Percentiles rank a stretch among this genome's conserved stretches.
Conservation (phyloP, 176 grass and related monocot genomes). For the Ananas comosus region DNA sequence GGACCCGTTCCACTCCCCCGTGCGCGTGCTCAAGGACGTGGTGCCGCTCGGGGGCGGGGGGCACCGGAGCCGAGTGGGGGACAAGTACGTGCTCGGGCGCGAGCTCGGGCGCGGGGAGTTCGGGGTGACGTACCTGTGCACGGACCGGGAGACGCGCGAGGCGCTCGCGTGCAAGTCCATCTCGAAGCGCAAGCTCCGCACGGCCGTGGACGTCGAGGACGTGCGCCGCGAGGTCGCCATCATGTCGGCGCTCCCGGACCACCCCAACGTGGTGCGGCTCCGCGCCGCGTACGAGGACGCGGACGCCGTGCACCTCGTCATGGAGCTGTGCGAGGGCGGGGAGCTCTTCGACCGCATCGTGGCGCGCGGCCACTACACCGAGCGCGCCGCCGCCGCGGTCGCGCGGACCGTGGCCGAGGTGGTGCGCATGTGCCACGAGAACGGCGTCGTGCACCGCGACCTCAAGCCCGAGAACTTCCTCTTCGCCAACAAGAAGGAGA, state of each 20-base stretch:
- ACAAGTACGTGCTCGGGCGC: conserved; percentile 47
- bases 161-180: conserved; percentile 73
- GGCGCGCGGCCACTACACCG: conserved; percentile 59
- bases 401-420: conserved; percentile 56
- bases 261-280: conserved; percentile 50
- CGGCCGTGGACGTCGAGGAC: conserved; percentile 58
- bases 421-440: conserved; percentile 46
- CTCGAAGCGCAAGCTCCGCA: conserved; percentile 48
- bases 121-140: conserved; percentile 51
- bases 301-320: conserved; percentile 69
- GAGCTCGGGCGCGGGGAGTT: conserved; percentile 66
- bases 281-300: conserved; percentile 52
- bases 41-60: conserved; percentile 46
- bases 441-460: conserved; percentile 83
- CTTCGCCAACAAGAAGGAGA: conserved; percentile 48
- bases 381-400: conserved; percentile 37
- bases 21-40: conserved; percentile 48
- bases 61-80: conserved; percentile 29
- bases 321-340: conserved; percentile 77
- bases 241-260: conserved; percentile 56
- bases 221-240: conserved; percentile 65
- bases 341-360: conserved; percentile 80
- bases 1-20: neutral
- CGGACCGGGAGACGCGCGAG: conserved; percentile 44
- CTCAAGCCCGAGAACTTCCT: conserved; percentile 95